These are phyloP conservation scores for Porcisia hertigi DNA, from an alignment of 208 protist genomes.

Conservation along the genomic window DNA sequence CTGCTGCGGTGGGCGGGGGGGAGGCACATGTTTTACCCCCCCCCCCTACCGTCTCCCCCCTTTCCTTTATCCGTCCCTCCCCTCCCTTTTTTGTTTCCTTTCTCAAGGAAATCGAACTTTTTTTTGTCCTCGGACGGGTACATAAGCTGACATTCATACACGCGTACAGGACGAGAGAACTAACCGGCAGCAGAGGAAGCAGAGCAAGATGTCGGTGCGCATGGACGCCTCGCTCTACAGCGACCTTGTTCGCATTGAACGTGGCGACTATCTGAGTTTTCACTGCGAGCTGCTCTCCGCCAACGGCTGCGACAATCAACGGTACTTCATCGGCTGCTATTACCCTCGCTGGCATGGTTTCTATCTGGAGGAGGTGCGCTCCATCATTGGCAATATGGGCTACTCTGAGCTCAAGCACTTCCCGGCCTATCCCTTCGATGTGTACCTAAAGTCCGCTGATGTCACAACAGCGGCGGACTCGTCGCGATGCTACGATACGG, in stretches of 20 bases:
- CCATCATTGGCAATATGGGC: slow-evolving; percentile 78
- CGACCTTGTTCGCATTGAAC: slow-evolving; percentile 78
- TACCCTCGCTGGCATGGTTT: slow-evolving; percentile 90
- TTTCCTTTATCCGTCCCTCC: not conserved
- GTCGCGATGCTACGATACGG: slow-evolving; percentile 38
- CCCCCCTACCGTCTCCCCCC: not conserved
- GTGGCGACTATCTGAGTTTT: slow-evolving; percentile 80
- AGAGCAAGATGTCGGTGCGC: slow-evolving; percentile 56
- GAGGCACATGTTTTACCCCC: too few species aligned
- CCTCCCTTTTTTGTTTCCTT: too few species aligned
- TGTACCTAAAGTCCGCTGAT: slow-evolving; percentile 49
- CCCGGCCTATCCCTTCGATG: slow-evolving; percentile 80
- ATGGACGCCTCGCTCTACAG: slow-evolving; percentile 86
- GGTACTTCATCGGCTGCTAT: slow-evolving; percentile 91
- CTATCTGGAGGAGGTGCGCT: slow-evolving; percentile 90
- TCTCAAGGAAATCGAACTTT: too few species aligned
- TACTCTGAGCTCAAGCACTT: slow-evolving; percentile 78
- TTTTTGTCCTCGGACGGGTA: not conserved
- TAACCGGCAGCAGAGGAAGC: not conserved
- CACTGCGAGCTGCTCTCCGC: slow-evolving; percentile 81
- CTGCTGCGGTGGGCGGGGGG: not conserved
- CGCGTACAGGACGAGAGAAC: not conserved
- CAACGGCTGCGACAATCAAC: slow-evolving; percentile 61
- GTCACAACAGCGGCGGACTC: not conserved
- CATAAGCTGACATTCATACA: not conserved